Evolutionary conservation across 2,329 filamentous ascomycete species (phyloP), one percentile per base, ranked within the genome.

Genomic region (Alternaria brassicicola): DNA sequence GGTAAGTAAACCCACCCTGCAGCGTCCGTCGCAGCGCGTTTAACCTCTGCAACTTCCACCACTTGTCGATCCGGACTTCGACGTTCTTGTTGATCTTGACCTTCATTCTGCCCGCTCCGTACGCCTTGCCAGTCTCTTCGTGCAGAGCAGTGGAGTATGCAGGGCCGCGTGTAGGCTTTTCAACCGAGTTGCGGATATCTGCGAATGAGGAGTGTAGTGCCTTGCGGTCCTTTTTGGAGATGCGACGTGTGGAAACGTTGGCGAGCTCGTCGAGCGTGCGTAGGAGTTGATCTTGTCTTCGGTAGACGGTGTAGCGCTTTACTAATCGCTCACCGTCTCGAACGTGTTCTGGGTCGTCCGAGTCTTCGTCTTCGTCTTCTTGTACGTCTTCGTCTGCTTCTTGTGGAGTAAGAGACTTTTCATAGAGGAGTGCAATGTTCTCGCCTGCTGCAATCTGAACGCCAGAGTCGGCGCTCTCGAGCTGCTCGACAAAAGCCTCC

Each of bases 401-500:
- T 47, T 81, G 78, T 33, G 83, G 82, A 0, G 84, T 85, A 73
- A 85, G 87, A 57, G 84, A 86, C 61, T 90, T 89, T 76, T 97
- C 93, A 69, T 91, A 94, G 10, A 96, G 82, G 9, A 96, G 81
- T 0, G 92, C 92, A 58, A 96, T 93, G 74, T 91, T 91, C 70
- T 89, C 86, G 3, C 89, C 92, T 0, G 92, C 89, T 3, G 89
- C 87, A 43, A 92, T 87, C 70, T 95, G 91, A 1, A 96, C 90
- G 8, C 85, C 81, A 1, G 87, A 81, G 57, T 92, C 88, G 30
- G 83, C 83, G 73, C 90, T 92, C 59, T 93, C 88, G 17, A 97
- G 88, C 76, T 96, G 93, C 46, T 96, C 92, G 39, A 91, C 88
- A 67, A 97, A 92, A 2, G 89, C 88, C 52, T 95, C 90, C 68